These are phyloP conservation scores for Fusarium sp. DNA, from an alignment of 2,329 filamentous ascomycete genomes.

Conservation along the genomic window DNA sequence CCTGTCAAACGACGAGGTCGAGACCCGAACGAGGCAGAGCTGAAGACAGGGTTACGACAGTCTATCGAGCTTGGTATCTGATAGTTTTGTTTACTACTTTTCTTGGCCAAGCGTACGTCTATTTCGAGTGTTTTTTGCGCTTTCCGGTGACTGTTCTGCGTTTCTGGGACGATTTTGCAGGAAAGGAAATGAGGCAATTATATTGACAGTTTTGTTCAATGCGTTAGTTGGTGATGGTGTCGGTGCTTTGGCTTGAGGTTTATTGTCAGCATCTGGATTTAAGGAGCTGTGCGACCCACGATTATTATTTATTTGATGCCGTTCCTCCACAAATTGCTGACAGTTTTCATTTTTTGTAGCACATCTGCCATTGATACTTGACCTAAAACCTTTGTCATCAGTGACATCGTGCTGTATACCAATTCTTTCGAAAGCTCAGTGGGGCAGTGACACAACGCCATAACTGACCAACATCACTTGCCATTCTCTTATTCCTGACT, in stretches of 20 bases:
- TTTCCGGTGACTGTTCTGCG: not conserved
- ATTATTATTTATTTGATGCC: not conserved
- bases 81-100: constrained; percentile 21
- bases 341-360: not conserved
- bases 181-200: constrained; percentile 12
- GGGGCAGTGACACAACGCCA: not conserved
- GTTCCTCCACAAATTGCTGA: not conserved
- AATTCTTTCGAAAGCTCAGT: not conserved
- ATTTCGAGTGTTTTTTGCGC: constrained; percentile 4
- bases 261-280: constrained; percentile 15
- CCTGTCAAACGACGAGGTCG: constrained; percentile 11
- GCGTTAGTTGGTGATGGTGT: constrained; percentile 6
- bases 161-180: not conserved
- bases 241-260: not conserved
- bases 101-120: constrained; percentile 12
- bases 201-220: constrained; percentile 4
- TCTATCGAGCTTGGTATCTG: constrained; percentile 25
- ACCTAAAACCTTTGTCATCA: not conserved
- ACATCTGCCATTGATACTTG: not conserved
- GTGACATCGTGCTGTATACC: not conserved
- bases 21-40: constrained; percentile 29
- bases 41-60: constrained; percentile 24
- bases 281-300: constrained; percentile 21
- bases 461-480: not conserved
- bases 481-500: not conserved